These are phyloP conservation scores for Botrytis sinoallii DNA, from an alignment of 2,329 filamentous ascomycete genomes.

Conservation along the genomic window DNA sequence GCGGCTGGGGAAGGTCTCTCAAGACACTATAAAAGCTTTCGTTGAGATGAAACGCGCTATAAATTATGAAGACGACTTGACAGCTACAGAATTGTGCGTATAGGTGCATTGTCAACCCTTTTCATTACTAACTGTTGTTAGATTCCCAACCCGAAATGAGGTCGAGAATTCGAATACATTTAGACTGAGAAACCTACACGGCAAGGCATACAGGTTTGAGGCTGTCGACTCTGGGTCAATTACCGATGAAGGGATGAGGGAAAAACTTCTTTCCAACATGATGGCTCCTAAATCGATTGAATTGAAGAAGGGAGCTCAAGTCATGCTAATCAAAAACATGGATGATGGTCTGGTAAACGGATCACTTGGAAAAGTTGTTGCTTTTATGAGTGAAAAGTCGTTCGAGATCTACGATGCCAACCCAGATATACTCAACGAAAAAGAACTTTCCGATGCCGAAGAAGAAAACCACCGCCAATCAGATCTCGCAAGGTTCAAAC, in stretches of 20 bases:
- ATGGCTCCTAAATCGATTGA: constrained; percentile 83
- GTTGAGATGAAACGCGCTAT: constrained; percentile 68
- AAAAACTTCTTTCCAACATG: constrained; percentile 80
- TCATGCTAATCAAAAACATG: constrained; percentile 99
- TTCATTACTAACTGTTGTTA: constrained; percentile 36
- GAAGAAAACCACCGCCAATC: constrained; percentile 30
- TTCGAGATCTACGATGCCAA: constrained; percentile 58
- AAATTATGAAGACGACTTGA: constrained; percentile 68
- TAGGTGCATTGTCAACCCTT: background rate
- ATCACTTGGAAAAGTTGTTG: constrained; percentile 80
- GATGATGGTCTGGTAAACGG: constrained; percentile 93
- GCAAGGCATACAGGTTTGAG: constrained; percentile 65
- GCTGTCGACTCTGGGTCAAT: constrained; percentile 70
- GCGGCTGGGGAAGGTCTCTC: constrained; percentile 78
- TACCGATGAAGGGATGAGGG: constrained; percentile 62
- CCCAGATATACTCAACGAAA: constrained; percentile 52
- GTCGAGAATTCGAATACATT: constrained; percentile 82
- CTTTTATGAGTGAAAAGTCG: constrained; percentile 69
- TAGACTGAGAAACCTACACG: constrained; percentile 69
- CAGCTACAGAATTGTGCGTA: constrained; percentile 76
- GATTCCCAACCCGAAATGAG: constrained; percentile 84
- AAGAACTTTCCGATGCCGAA: constrained; percentile 45
- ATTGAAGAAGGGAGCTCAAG: constrained; percentile 88
- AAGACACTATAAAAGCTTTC: constrained; percentile 75
- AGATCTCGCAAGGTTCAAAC: constrained; percentile 42